A percentile compares a stretch with the other conserved stretches of the same genome.
phyloP scores from a whole-genome alignment of 1,284 basidiomycete genomes.

The Filobasidium uniguttulatum region DNA sequence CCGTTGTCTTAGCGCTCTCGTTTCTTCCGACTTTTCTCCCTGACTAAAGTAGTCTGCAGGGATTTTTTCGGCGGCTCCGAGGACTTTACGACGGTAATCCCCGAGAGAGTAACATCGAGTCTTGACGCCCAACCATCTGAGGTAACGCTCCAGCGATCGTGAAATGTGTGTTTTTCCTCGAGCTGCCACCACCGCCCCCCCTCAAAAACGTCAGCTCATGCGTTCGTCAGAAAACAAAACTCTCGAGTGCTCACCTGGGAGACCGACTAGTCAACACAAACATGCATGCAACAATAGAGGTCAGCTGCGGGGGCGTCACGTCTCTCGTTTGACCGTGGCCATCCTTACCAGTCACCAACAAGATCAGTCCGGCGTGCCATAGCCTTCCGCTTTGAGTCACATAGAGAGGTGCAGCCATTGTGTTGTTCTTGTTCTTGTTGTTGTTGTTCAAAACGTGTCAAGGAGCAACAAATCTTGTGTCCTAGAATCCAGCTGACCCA shows the following conservation, averaged over 20 bases:
- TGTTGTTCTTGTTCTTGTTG: too few species aligned
- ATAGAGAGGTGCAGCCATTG: constrained; percentile 75
- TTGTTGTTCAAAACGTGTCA: too few species aligned
- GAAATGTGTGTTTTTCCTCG: constrained; percentile 96
- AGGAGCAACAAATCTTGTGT: too few species aligned
- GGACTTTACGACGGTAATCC: constrained; percentile 77
- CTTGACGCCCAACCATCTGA: constrained; percentile 95
- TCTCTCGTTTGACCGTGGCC: too few species aligned
- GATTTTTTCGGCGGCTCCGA: constrained; percentile 75
- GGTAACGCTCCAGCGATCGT: constrained; percentile 84
- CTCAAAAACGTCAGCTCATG: constrained; percentile 1
- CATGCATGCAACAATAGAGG: too few species aligned
- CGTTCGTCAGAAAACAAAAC: background rate
- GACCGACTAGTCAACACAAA: too few species aligned
- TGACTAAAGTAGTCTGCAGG: constrained; percentile 73
- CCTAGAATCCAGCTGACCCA: too few species aligned
- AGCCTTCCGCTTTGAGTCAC: constrained; percentile 58
- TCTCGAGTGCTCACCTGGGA: background rate
- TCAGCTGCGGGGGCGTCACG: too few species aligned
- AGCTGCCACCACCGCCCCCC: too few species aligned
- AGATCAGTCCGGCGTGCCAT: constrained; percentile 88
- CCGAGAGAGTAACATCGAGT: constrained; percentile 87
- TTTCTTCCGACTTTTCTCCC: constrained; percentile 67
- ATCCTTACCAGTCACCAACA: constrained; percentile 56
- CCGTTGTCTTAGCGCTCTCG: constrained; percentile 56